Percentiles rank a stretch among this genome's conserved stretches.
phyloP scores from a whole-genome alignment of 768 basidiomycete species.

The Phylloporus rhodoxanthus region DNA sequence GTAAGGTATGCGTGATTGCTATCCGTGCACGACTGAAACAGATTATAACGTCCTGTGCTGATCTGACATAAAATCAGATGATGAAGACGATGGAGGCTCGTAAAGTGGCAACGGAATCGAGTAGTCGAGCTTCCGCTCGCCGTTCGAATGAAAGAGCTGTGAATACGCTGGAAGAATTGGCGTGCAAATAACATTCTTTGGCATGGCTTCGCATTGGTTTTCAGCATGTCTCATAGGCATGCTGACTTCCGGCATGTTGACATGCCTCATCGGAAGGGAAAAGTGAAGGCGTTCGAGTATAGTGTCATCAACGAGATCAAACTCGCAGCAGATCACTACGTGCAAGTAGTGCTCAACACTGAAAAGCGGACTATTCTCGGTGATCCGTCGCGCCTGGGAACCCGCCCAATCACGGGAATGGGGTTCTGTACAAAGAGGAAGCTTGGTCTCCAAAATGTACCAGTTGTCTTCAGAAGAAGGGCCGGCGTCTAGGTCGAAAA shows the following conservation, averaged over 20 bases:
- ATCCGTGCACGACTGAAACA: not conserved
- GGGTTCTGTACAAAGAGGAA: slow-evolving; percentile 17
- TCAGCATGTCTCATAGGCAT: slow-evolving; percentile 1
- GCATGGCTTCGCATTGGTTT: slow-evolving; percentile 5
- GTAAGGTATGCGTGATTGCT: not conserved
- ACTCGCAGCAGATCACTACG: slow-evolving; percentile 52
- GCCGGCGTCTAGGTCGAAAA: slow-evolving; percentile 35
- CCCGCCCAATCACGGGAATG: slow-evolving; percentile 28
- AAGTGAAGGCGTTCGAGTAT: slow-evolving; percentile 29
- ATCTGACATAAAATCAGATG: slow-evolving; percentile 1
- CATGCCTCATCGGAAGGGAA: slow-evolving; percentile 48
- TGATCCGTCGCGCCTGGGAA: slow-evolving; percentile 34
- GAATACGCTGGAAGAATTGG: slow-evolving; percentile 65
- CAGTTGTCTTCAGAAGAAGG: slow-evolving; percentile 16
- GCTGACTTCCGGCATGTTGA: slow-evolving; percentile 32
- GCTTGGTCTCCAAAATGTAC: slow-evolving; percentile 23
- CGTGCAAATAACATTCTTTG: slow-evolving; percentile 15
- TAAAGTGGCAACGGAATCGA: slow-evolving; percentile 61
- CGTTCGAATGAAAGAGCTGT: slow-evolving; percentile 69
- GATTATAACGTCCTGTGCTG: slow-evolving; percentile 4
- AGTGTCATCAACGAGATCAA: slow-evolving; percentile 37
- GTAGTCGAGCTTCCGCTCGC: slow-evolving; percentile 66
- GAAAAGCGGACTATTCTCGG: slow-evolving; percentile 50
- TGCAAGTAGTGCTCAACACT: slow-evolving; percentile 48
- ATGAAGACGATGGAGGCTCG: slow-evolving; percentile 33